Percentiles rank a stretch among this genome's conserved stretches.
These are phyloP conservation scores for Cordyceps pruinosa DNA, from an alignment of 2,329 filamentous ascomycete genomes.

Conservation along the genomic window DNA sequence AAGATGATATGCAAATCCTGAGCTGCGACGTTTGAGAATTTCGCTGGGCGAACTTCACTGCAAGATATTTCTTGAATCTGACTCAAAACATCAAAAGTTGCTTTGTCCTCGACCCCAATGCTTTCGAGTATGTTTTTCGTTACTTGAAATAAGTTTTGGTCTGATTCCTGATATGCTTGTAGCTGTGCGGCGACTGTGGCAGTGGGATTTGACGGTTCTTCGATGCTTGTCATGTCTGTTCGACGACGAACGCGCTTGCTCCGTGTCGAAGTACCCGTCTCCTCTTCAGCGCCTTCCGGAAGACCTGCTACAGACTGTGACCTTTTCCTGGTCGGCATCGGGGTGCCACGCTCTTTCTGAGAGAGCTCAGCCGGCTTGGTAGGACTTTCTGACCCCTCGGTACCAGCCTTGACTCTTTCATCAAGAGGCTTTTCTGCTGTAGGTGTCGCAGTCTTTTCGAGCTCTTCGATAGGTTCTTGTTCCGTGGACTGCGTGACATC, in stretches of 20 bases:
- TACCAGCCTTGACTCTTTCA: conserved; percentile 17
- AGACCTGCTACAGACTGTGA: conserved; percentile 57
- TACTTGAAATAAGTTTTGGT: conserved; percentile 49
- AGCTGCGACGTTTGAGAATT: conserved; percentile 39
- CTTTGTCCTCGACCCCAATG: conserved; percentile 45
- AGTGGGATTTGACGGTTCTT: conserved; percentile 46
- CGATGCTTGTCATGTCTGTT: conserved; percentile 44
- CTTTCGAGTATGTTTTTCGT: conserved; percentile 49
- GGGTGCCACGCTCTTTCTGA: conserved; percentile 31
- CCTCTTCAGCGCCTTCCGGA: conserved; percentile 49
- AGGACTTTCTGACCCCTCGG: conserved; percentile 18
- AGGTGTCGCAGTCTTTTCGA: conserved; percentile 12
- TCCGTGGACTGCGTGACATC: conserved; percentile 4
- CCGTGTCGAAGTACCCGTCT: conserved; percentile 50
- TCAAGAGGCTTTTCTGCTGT: conserved; percentile 15
- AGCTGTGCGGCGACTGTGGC: conserved; percentile 48
- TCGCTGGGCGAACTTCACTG: conserved; percentile 43
- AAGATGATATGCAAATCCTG: conserved; percentile 44
- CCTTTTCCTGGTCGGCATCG: conserved; percentile 46
- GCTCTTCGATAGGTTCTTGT: conserved; percentile 6
- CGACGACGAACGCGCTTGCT: conserved; percentile 60
- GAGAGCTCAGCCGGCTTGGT: conserved; percentile 23
- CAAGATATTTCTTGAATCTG: conserved; percentile 47
- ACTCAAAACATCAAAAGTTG: conserved; percentile 37
- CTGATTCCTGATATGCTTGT: conserved; percentile 49